Evolutionary conservation across 1,284 basidiomycete species (phyloP), one percentile per base, ranked within the genome.

Genomic region (Heterobasidion irregulare): DNA sequence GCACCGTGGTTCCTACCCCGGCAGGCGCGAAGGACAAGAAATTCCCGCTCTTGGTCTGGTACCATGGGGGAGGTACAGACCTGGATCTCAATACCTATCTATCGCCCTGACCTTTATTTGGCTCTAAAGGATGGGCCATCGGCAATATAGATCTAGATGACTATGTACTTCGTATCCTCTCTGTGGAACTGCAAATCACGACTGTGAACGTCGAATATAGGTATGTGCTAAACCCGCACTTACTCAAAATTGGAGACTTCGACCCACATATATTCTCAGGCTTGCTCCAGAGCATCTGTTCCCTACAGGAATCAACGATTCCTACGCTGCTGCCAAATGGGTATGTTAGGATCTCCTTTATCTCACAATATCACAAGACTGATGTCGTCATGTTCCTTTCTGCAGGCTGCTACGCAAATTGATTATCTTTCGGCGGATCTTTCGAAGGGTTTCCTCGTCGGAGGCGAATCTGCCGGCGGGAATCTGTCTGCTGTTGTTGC

Each of bases 231-330:
- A 18, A 8, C 33, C 26, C 26, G 18, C 18, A 18, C 18, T 18
- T 18, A 26, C 26, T 26, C 26, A 26, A 26, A 26, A 26, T 26
- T 4, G 6, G 26, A 4, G 6, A 26, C 26, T 26, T 26, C 26
- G 26, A 26, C 26, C 26, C 4, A 26, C 26, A 26, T 26, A 26
- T 26, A 5, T 26, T 26, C 26, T 13, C 12, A 53, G 73, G 15
- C 65, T 72, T 10, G 71, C 72, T 1, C 75, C 75, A 0, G 70
- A 73, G 51, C 57, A 70, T 54, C 68, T 69, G 0, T 76, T 68
- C 62, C 75, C 75, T 0, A 66, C 64, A 0, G 65, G 67, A 0
- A 61, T 71, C 5, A 64, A 73, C 15, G 75, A 77, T 53, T 63
- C 67, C 18, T 68, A 67, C 41, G 66, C 68, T 6, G 63, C 68